Base-by-base conservation (phyloP, 2,329 filamentous ascomycete genomes). In the Colletotrichum sublineola region DNA sequence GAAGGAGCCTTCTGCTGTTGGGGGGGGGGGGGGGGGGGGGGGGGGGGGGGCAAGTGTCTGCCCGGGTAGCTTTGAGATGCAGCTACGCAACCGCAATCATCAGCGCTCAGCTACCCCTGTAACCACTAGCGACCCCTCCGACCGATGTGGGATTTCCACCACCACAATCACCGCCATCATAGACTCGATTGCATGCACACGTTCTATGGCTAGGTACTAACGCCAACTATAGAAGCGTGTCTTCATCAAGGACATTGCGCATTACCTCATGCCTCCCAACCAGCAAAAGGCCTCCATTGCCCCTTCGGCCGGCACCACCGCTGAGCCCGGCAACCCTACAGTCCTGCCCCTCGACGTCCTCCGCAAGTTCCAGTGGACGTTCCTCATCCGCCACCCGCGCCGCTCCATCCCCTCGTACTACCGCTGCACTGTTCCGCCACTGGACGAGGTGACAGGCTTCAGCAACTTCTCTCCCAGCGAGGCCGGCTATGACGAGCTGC, bases 161-260 rank as follows among this genome's bases (percentile, higher is more conserved):
- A 29, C 33, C 44, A 50, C 14, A 14, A 52, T n/a, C 60, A 63
- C 33, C n/a, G 12, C 61, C 15, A n/a, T 50, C n/a, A 31, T 9
- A 53, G n/a, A 31, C 33, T 5, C 5, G 8, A 14, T 9, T n/a
- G 36, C 48, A 63, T 50, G 44, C 46, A 29, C 31, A 52, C 36
- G 14, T 38, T 42, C 20, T 9, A 52, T 14, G 15, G 11, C 36
- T 12, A 56, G 50, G 31, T 11, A 64, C 79, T 76, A 74, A 67
- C 62, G 74, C 65, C 50, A 11, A 36, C 6, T 8, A 31, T 77
- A 97, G 93, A 97, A 97, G 86, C 93, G 96, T 77, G 86, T 97
- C 77, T 98, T 98, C 85, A 96, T 99, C 88, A 99, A 99, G 83
- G 96, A 98, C 82, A 99, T 98, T 85, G 92, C 93, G 68, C 93